Base-by-base conservation (phyloP, 2,329 filamentous ascomycete genomes). In the Fusarium verrucosum region DNA sequence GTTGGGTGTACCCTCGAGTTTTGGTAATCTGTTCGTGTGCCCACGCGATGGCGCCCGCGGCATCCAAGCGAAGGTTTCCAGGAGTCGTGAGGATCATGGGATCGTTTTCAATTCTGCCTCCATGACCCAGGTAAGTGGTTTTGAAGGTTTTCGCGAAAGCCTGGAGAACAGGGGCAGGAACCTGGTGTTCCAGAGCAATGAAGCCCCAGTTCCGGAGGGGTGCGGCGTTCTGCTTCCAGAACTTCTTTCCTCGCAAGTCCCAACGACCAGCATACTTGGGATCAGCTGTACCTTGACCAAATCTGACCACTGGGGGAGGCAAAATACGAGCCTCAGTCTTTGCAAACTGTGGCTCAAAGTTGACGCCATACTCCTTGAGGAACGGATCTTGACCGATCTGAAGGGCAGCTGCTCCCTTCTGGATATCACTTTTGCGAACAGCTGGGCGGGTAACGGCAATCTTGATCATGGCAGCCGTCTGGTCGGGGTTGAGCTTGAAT, bases 391-490 rank as follows among this genome's bases (percentile, higher is more conserved):
- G 80, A 0, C 94, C 82, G 65, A 90, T 84, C 0, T 79, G 73
- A 10, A 97, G 85, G 16, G 90, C 90, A 5, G 84, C 75, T 44
- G 87, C 79, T 35, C 74, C 73, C 8, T 51, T 53, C 51, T 77
- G 68, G 68, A 98, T 93, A 19, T 90, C 86, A 0, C 74, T 69
- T 66, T 87, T 85, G n/a, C 95, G 91, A 26, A 87, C 75, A 0
- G 75, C 74, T 0, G 95, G 95, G 2, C 89, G 85, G 7, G 90
- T 92, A 6, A 97, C 94, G 0, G 94, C 94, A 70, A 94, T 92
- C 76, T 91, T 94, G 80, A 99, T 97, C 95, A 99, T 99, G 7
- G 84, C 79, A 0, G 89, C 80, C 0, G 94, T 97, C 78, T 96
- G 83, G 0, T 78, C 74, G 0, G 83, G 80, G 50, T 83, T 83